Evolutionary conservation across 2,329 filamentous ascomycete species (phyloP).

Genomic region (Fusarium circinatum): DNA sequence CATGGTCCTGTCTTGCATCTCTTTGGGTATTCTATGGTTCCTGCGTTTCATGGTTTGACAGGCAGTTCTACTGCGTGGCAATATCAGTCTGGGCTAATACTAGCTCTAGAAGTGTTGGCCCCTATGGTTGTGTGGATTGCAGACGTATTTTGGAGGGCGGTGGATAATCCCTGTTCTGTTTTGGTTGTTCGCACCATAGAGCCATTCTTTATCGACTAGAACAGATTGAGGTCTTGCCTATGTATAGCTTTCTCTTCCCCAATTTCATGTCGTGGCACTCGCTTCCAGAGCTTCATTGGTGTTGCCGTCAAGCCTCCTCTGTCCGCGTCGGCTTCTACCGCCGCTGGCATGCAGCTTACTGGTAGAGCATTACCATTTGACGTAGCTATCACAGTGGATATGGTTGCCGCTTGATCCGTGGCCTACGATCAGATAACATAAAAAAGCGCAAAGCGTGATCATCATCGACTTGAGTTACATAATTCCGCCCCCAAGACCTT

Average conservation of each 20-base stretch:
- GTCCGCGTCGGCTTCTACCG: neutral
- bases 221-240: fast-evolving
- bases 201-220: neutral
- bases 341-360: neutral
- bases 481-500: neutral
- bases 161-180: neutral
- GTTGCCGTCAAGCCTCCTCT: no score
- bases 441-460: neutral
- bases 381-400: neutral
- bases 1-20: neutral
- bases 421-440: no score
- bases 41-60: neutral
- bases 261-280: fast-evolving
- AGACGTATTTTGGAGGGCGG: neutral
- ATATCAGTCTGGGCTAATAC: neutral
- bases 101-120: neutral
- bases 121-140: neutral
- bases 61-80: neutral
- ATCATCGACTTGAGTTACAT: neutral
- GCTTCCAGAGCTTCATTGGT: no score
- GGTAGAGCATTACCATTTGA: neutral
- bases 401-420: neutral
- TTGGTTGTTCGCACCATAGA: neutral
- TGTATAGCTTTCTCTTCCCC: no score
- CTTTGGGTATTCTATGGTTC: neutral